Base-by-base conservation (phyloP, 805 yeast species). In the Metschnikowia lachancei region DNA sequence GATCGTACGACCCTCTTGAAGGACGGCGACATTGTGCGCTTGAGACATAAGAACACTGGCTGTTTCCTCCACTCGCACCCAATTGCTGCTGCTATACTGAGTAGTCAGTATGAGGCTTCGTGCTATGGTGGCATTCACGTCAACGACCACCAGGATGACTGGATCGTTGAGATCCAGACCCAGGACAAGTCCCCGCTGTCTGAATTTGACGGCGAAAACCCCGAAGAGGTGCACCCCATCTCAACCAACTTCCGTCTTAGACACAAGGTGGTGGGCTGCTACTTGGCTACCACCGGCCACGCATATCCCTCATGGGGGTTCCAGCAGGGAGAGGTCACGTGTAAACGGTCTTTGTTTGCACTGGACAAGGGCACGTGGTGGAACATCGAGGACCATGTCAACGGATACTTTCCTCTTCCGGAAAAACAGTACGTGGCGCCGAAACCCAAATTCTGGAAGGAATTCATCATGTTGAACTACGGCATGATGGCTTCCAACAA, bases 401-500 rank as follows among this genome's bases (percentile, higher is more conserved):
- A 84, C 61, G 74, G 71, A 18, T 60, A 71, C 14, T 57, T 82
- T 10, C 65, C 65, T 12, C 42, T 39, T 3, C 77, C 74, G 4
- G 45, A 54, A 5, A 54, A 47, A 2, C 42, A 44, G 9, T 72
- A 70, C 46, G 66, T 67, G 38, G 63, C 76, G 1, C 77, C 77
- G 5, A 83, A 76, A 59, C 85, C 94, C 11, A 80, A 76, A 52
- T 86, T 87, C 65, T 75, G 85, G 74, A 83, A 84, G 49, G 94
- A 87, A 65, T 87, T 87, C 53, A 64, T 86, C 32, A 80, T 84
- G 58, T 72, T 85, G 52, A 87, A 87, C 61, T 80, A 84, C 60
- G 94, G 92, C 1, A 87, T 87, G 95, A 86, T 86, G 82, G 87
- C 92, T 7, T 83, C 92, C 11, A 87, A 87, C 62, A 87, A 85